phyloP scores from a whole-genome alignment of 495 filamentous ascomycete genomes.

The Staphylotrichum longicolle region DNA sequence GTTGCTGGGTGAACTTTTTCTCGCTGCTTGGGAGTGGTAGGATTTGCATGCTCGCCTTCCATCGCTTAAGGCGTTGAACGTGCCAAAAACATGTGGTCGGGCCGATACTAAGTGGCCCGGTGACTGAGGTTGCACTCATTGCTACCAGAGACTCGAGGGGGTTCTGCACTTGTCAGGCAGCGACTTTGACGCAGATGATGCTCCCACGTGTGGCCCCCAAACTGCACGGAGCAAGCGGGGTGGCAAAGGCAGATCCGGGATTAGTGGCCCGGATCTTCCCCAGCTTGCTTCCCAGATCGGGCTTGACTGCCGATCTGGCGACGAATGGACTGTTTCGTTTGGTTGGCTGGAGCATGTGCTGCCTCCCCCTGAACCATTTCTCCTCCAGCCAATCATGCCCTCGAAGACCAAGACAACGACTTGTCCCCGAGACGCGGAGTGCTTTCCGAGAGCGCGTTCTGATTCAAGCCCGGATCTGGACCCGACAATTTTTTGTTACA shows the following conservation, averaged over 20 bases:
- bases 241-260: constrained; percentile 4
- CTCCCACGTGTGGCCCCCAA: not conserved
- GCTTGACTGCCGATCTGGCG: not conserved
- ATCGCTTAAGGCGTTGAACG: too few species aligned
- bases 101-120: constrained; percentile 1
- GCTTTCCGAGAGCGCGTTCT: not conserved
- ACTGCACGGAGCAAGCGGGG: not conserved
- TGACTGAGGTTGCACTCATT: constrained; percentile 10
- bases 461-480: not conserved
- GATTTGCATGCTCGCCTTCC: too few species aligned
- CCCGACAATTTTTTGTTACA: not conserved
- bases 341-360: not conserved
- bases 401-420: not conserved
- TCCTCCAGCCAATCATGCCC: not conserved
- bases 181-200: constrained; percentile 2
- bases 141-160: not conserved
- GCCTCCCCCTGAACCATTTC: not conserved
- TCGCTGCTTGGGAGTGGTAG: too few species aligned
- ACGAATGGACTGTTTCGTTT: constrained; percentile 6
- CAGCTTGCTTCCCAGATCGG: not conserved
- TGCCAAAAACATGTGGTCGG: not conserved
- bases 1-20: too few species aligned
- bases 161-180: too few species aligned
- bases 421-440: constrained; percentile 1
- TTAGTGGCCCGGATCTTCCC: not conserved